Percentiles rank a stretch among this genome's conserved stretches.
phyloP scores from a whole-genome alignment of 2,329 filamentous ascomycete species.

The Fusarium pseudocircinatum region DNA sequence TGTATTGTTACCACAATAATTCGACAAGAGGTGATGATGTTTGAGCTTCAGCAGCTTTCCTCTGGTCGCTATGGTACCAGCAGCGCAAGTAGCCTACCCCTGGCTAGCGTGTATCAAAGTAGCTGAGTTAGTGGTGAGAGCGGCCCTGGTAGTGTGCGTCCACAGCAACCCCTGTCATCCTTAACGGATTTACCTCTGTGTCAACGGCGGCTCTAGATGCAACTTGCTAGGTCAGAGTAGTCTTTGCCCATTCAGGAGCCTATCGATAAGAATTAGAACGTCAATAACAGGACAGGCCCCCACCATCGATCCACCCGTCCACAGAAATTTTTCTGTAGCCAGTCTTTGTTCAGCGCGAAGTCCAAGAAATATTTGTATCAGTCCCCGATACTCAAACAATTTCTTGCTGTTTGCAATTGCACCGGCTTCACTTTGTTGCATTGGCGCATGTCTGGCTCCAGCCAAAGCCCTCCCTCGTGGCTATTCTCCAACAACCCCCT shows the following conservation, averaged over 20 bases:
- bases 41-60: not conserved
- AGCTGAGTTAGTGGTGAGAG: not conserved
- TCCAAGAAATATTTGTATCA: slow-evolving; percentile 25
- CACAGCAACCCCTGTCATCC: too few relatives aligned
- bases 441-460: slow-evolving; percentile 48
- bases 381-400: not conserved
- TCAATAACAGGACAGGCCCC: slow-evolving; percentile 35
- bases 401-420: slow-evolving; percentile 7
- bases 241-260: not conserved
- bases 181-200: not conserved
- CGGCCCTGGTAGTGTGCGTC: rapidly evolving
- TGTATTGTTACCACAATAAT: slow-evolving; percentile 25
- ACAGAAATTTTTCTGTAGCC: slow-evolving; percentile 42
- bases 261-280: slow-evolving; percentile 26
- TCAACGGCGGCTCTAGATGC: not conserved
- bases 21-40: slow-evolving; percentile 13
- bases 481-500: slow-evolving; percentile 55
- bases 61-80: slow-evolving; percentile 14
- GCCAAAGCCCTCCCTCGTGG: slow-evolving; percentile 52
- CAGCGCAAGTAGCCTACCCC: not conserved
- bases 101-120: not conserved
- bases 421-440: not conserved
- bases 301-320: slow-evolving; percentile 28
- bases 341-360: slow-evolving; percentile 12
- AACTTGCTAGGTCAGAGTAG: not conserved